These are phyloP conservation scores for Pseudogymnoascus sp. DNA, from an alignment of 2,329 filamentous ascomycete species.

Conservation along the genomic window DNA sequence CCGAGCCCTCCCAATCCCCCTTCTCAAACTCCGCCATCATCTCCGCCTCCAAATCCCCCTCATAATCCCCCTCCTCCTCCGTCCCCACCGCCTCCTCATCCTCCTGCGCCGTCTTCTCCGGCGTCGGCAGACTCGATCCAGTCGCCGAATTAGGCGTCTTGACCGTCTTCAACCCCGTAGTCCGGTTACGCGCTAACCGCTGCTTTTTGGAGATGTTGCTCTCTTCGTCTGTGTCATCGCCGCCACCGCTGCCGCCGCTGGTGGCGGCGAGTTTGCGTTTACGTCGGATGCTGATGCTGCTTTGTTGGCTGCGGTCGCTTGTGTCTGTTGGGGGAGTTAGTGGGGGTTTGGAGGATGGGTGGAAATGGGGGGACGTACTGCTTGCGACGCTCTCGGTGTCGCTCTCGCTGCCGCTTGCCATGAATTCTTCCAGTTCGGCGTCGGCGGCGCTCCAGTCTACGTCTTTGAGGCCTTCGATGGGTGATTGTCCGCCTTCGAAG, in stretches of 20 bases:
- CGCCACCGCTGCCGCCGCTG: too few species aligned
- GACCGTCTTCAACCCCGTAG: slow-evolving; percentile 40
- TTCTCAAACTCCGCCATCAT: slow-evolving; percentile 38
- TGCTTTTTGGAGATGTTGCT: slow-evolving; percentile 44
- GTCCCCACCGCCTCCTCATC: slow-evolving; percentile 33
- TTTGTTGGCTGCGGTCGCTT: slow-evolving; percentile 15
- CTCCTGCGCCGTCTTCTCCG: slow-evolving; percentile 36
- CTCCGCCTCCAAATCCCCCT: slow-evolving; percentile 52
- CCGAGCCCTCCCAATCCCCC: slow-evolving; percentile 29
- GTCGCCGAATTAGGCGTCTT: slow-evolving; percentile 34
- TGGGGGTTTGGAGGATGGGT: neutral
- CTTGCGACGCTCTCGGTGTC: slow-evolving; percentile 20
- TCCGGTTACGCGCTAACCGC: slow-evolving; percentile 37
- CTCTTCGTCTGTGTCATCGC: slow-evolving; percentile 42
- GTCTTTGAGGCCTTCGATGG: slow-evolving; percentile 47
- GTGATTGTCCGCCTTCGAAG: slow-evolving; percentile 41
- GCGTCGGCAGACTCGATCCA: slow-evolving; percentile 34
- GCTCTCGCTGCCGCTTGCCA: slow-evolving; percentile 47
- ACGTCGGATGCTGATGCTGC: slow-evolving; percentile 13
- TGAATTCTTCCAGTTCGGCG: slow-evolving; percentile 68
- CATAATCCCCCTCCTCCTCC: slow-evolving; percentile 37
- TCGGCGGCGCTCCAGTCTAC: slow-evolving; percentile 58
- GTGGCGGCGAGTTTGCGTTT: slow-evolving; percentile 23
- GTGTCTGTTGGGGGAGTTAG: neutral
- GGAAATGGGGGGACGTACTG: neutral